A percentile compares a stretch with the other conserved stretches of the same genome.
Evolutionary conservation across 129 eudicot species (phyloP).

Genomic region (Rutidosis leptorrhynchoides): DNA sequence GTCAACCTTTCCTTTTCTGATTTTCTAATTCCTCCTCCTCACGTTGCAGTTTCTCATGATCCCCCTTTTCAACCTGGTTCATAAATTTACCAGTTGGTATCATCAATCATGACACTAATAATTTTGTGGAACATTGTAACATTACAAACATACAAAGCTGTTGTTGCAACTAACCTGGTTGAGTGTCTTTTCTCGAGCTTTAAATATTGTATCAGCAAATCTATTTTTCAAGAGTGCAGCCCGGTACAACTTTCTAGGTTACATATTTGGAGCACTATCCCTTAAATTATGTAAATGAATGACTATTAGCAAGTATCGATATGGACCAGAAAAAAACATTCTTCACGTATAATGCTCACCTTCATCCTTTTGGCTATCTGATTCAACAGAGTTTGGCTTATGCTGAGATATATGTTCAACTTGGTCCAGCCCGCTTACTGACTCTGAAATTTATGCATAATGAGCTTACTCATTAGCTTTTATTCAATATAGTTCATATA

Average conservation of each 20-base stretch:
- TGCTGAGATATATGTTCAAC: constrained; percentile 43
- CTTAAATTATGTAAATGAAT: constrained; percentile 35
- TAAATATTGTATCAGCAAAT: constrained; percentile 77
- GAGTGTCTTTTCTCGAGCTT: constrained; percentile 85
- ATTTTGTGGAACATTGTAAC: background rate
- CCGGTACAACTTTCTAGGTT: constrained; percentile 65
- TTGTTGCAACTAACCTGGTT: constrained; percentile 42
- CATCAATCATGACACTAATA: background rate
- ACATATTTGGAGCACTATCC: constrained; percentile 65
- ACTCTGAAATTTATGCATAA: constrained; percentile 1
- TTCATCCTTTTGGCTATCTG: constrained; percentile 43
- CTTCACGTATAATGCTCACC: constrained; percentile 46
- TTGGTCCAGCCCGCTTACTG: constrained; percentile 57
- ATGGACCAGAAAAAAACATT: background rate
- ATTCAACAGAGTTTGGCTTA: constrained; percentile 10
- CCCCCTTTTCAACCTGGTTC: constrained; percentile 57
- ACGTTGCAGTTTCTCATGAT: constrained; percentile 70
- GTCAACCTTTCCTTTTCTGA: constrained; percentile 62
- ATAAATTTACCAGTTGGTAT: background rate
- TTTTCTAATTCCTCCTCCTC: constrained; percentile 74
- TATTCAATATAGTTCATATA: constrained; percentile 48
- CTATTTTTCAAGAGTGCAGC: constrained; percentile 68
- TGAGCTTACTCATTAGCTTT: background rate
- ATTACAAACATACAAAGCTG: background rate
- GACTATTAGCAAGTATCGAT: constrained; percentile 16